Evolutionary conservation across 1,139 yeast species (phyloP).

Genomic region (Diutina catenulata): DNA sequence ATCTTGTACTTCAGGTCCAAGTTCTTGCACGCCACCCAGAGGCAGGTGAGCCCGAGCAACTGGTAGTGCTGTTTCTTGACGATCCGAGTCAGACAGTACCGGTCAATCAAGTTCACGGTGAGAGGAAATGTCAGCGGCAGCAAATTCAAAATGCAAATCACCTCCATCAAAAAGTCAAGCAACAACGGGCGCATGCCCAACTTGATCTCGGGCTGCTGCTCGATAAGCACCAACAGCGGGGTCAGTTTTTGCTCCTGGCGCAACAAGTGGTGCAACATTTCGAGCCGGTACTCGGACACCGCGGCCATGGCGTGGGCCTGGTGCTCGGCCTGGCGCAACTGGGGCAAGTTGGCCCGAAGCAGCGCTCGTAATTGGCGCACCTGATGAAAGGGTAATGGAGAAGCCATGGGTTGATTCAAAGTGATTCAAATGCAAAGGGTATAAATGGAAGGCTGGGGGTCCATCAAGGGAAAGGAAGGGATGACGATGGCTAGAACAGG

Average conservation of each 20-base stretch:
- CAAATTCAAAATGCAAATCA: slow-evolving; percentile 35
- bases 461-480: not conserved
- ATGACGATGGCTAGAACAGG: not conserved
- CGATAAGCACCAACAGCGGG: slow-evolving; percentile 30
- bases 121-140: slow-evolving; percentile 42
- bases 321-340: slow-evolving; percentile 11
- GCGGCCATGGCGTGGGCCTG: slow-evolving; percentile 25
- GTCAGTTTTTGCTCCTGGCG: slow-evolving; percentile 21
- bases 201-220: slow-evolving; percentile 41
- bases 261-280: slow-evolving; percentile 28
- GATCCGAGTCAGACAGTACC: slow-evolving; percentile 37
- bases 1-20: slow-evolving; percentile 58
- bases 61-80: slow-evolving; percentile 51
- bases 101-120: slow-evolving; percentile 41
- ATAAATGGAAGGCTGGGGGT: not conserved
- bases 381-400: not conserved
- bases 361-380: not conserved
- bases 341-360: not conserved
- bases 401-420: not conserved
- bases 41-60: slow-evolving; percentile 54
- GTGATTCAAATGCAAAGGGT: not conserved
- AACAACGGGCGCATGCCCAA: slow-evolving; percentile 38
- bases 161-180: slow-evolving; percentile 44
- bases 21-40: slow-evolving; percentile 68
- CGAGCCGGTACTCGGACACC: slow-evolving; percentile 29